phyloP scores from a whole-genome alignment of 2,329 filamentous ascomycete genomes.

The Colletotrichum tofieldiae region DNA sequence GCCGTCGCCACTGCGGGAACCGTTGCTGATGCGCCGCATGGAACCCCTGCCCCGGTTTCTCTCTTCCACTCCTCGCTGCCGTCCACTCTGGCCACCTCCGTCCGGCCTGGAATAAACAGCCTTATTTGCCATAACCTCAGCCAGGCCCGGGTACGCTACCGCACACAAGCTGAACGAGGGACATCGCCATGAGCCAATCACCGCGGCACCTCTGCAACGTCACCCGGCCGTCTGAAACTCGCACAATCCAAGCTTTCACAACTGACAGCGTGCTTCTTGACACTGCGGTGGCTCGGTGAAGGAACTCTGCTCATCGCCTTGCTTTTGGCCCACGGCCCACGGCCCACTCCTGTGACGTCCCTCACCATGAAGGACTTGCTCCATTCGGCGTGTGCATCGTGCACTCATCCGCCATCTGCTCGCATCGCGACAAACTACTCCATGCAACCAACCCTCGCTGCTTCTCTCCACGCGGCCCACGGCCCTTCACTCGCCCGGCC shows the following conservation, averaged over 20 bases:
- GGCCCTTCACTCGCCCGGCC: neutral
- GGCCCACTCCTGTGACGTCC: neutral
- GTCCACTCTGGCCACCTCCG: neutral
- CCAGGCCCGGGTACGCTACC: neutral
- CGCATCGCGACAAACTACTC: conserved; percentile 7
- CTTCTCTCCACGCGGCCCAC: neutral
- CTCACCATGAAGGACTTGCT: neutral
- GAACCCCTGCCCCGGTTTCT: conserved; percentile 9
- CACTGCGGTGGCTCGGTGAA: neutral
- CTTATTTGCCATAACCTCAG: conserved; percentile 22
- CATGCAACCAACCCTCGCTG: neutral
- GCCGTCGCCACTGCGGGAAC: neutral
- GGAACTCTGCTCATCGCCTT: neutral
- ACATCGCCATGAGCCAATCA: conserved; percentile 28
- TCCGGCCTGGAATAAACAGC: neutral
- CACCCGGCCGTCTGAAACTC: conserved; percentile 37
- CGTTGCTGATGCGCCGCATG: conserved; percentile 5
- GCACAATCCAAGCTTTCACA: neutral
- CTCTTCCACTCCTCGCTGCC: neutral
- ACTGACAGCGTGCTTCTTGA: conserved; percentile 7
- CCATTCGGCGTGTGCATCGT: conserved; percentile 18
- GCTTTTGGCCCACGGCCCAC: neutral
- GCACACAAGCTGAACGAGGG: neutral
- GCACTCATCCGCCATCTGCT: neutral
- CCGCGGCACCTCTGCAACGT: conserved; percentile 4